Evolutionary conservation across 805 yeast genomes (phyloP).

Genomic region (Saccharomycopsis microspora): DNA sequence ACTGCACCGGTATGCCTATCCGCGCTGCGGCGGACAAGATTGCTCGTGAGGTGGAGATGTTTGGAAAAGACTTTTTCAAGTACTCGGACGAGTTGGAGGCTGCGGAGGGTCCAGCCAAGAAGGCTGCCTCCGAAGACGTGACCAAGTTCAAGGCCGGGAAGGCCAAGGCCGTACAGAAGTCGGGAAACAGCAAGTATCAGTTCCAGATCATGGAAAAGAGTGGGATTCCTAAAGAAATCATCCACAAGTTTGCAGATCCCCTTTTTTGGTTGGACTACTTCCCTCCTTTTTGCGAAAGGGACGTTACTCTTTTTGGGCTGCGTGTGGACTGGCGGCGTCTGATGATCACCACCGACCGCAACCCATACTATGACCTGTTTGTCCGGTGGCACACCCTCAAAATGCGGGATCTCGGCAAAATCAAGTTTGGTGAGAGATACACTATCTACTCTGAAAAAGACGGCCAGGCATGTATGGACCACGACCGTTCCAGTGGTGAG

Average conservation of each 20-base stretch:
- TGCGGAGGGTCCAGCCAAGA: slow-evolving; percentile 17
- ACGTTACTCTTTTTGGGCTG: slow-evolving; percentile 76
- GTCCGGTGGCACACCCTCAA: slow-evolving; percentile 94
- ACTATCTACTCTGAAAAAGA: slow-evolving; percentile 96
- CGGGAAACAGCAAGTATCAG: slow-evolving; percentile 90
- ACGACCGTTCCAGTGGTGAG: slow-evolving; percentile 94
- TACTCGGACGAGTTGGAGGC: slow-evolving; percentile 37
- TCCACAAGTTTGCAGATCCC: slow-evolving; percentile 85
- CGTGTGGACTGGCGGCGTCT: slow-evolving; percentile 98
- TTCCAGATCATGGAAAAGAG: slow-evolving; percentile 92
- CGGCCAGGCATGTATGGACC: slow-evolving; percentile 99
- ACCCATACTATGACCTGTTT: slow-evolving; percentile 90
- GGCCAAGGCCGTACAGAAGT: slow-evolving; percentile 87
- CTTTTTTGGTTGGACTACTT: slow-evolving; percentile 80
- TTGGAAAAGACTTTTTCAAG: slow-evolving; percentile 70
- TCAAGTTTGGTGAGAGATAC: slow-evolving; percentile 96
- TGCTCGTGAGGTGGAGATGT: slow-evolving; percentile 81
- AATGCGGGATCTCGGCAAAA: slow-evolving; percentile 75
- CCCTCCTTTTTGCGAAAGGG: slow-evolving; percentile 80
- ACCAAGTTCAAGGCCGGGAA: slow-evolving; percentile 89
- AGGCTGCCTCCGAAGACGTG: slow-evolving; percentile 52
- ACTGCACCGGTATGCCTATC: slow-evolving; percentile 99
- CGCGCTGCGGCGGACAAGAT: slow-evolving; percentile 92
- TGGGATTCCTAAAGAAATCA: slow-evolving; percentile 78
- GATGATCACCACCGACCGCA: slow-evolving; percentile 87